phyloP scores from a whole-genome alignment of 2,329 filamentous ascomycete genomes.

The Alternaria angustiovoidea region DNA sequence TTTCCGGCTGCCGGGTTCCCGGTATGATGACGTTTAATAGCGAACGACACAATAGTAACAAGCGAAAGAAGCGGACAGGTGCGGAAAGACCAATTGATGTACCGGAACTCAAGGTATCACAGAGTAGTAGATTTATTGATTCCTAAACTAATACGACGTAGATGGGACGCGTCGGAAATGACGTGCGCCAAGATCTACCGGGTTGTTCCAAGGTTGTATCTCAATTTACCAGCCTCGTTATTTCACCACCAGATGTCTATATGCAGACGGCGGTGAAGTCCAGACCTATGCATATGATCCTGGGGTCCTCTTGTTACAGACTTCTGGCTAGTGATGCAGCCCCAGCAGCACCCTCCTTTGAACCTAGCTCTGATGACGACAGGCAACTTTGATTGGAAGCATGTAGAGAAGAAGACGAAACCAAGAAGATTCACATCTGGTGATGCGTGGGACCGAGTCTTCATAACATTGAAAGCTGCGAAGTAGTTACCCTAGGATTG shows the following conservation, averaged over 20 bases:
- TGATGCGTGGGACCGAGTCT: neutral
- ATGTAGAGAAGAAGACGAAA: neutral
- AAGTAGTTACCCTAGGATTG: neutral
- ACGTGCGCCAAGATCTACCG: constrained; percentile 19
- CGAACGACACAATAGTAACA: neutral
- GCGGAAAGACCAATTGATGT: neutral
- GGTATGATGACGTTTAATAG: constrained; percentile 10
- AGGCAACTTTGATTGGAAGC: neutral
- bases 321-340: neutral
- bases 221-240: constrained; percentile 4
- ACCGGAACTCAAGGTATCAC: neutral
- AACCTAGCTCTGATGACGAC: neutral
- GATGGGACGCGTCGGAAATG: constrained; percentile 5
- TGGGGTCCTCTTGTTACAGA: neutral
- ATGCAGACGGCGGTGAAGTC: neutral
- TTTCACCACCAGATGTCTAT: neutral
- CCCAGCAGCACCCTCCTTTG: neutral
- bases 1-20: constrained; percentile 1
- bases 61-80: neutral
- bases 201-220: constrained; percentile 21
- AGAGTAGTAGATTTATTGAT: neutral
- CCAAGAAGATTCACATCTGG: neutral
- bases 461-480: neutral
- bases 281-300: neutral
- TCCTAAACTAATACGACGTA: neutral